Evolutionary conservation across 768 basidiomycete genomes (phyloP).

Genomic region (Dacryopinax spathularia): DNA sequence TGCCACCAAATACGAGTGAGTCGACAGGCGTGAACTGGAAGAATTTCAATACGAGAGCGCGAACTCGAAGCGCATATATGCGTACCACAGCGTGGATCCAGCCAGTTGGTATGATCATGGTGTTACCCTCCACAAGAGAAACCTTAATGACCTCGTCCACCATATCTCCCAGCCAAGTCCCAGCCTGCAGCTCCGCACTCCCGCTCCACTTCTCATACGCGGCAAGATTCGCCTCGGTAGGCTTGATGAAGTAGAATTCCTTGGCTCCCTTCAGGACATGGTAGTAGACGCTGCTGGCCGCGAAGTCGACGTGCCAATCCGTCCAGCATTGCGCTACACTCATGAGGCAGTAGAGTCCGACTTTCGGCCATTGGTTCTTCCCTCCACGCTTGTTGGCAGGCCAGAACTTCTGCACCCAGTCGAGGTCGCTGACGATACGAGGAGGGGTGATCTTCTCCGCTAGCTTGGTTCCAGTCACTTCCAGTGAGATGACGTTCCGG

Average conservation of each 20-base stretch:
- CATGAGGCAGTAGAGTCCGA: slow-evolving; percentile 95
- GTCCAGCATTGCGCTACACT: slow-evolving; percentile 89
- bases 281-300: slow-evolving; percentile 95
- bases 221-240: slow-evolving; percentile 68
- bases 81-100: slow-evolving; percentile 97
- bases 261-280: slow-evolving; percentile 78
- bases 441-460: slow-evolving; percentile 72
- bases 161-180: slow-evolving; percentile 83
- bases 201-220: slow-evolving; percentile 73
- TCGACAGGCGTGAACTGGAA: slow-evolving; percentile 76
- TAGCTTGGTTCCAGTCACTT: slow-evolving; percentile 75
- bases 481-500: slow-evolving; percentile 88
- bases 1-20: slow-evolving; percentile 91
- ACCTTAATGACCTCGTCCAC: slow-evolving; percentile 84
- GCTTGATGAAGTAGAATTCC: slow-evolving; percentile 92
- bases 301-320: slow-evolving; percentile 98
- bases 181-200: slow-evolving; percentile 70
- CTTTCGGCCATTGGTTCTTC: slow-evolving; percentile 72
- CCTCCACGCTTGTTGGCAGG: slow-evolving; percentile 56
- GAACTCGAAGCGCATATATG: neutral
- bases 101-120: slow-evolving; percentile 88
- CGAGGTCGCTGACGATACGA: slow-evolving; percentile 68
- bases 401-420: slow-evolving; percentile 98
- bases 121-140: slow-evolving; percentile 59
- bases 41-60: neutral